A percentile compares a stretch with the other conserved stretches of the same genome.
These are phyloP conservation scores for Nitzschia sp. DNA, from an alignment of 108 stramenopile genomes.

Conservation along the genomic window DNA sequence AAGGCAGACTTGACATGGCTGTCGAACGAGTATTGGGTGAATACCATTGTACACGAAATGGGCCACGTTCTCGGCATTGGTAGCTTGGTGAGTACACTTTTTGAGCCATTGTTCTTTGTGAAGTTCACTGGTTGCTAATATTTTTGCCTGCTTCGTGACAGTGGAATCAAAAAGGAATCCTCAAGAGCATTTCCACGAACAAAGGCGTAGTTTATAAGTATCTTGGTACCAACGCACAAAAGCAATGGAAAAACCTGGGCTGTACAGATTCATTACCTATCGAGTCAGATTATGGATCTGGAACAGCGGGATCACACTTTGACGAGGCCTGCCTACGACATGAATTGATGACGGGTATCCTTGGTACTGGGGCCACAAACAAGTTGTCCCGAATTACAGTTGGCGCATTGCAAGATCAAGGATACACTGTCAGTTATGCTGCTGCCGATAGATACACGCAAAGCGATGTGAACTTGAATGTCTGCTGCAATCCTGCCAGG, in stretches of 20 bases:
- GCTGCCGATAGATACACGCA: background rate
- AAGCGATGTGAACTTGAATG: background rate
- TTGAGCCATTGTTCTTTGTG: background rate
- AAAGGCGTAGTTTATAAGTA: background rate
- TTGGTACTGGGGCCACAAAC: background rate
- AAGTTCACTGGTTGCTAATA: background rate
- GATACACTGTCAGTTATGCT: background rate
- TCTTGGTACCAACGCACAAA: background rate
- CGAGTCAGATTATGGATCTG: conserved; percentile 24
- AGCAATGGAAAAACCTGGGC: background rate
- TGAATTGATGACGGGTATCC: conserved; percentile 46
- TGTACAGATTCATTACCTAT: conserved; percentile 17
- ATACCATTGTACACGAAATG: conserved; percentile 43
- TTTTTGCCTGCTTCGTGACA: conserved; percentile 27
- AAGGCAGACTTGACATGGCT: conserved; percentile 4
- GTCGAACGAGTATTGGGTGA: background rate
- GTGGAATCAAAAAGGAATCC: conserved; percentile 12
- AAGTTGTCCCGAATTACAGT: background rate
- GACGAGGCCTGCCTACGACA: conserved; percentile 33
- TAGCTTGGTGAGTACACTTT: background rate
- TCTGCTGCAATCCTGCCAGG: background rate
- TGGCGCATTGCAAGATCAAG: conserved; percentile 9
- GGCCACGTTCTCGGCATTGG: conserved; percentile 51
- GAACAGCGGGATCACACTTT: conserved; percentile 38
- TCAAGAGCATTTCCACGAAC: no score